Evolutionary conservation across 441 rosid genomes (phyloP).

Genomic region (Euphorbia schlechtendalii): DNA sequence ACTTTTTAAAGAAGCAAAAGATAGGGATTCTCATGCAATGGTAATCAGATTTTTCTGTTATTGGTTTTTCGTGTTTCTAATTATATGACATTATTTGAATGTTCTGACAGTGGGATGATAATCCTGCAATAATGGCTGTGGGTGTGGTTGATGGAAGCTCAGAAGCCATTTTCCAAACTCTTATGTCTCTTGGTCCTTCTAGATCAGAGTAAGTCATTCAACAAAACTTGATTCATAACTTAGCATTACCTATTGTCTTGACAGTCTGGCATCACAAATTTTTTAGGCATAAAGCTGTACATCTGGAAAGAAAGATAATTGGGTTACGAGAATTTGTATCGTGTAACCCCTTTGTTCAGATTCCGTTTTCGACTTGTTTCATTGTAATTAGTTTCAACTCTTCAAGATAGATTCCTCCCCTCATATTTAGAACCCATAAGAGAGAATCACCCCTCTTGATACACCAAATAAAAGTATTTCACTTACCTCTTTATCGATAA

Average conservation of each 20-base stretch:
- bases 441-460: too few relatives aligned
- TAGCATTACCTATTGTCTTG: too few relatives aligned
- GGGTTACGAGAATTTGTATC: too few relatives aligned
- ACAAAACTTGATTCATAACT: neutral
- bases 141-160: conserved; percentile 95
- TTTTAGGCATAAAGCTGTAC: neutral
- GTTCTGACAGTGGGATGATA: conserved; percentile 74
- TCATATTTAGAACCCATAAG: too few relatives aligned
- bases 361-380: too few relatives aligned
- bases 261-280: neutral
- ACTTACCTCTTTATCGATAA: too few relatives aligned
- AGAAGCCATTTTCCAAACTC: conserved; percentile 88
- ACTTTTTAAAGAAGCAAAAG: conserved; percentile 93
- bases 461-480: too few relatives aligned
- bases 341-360: too few relatives aligned
- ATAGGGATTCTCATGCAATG: conserved; percentile 63
- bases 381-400: too few relatives aligned
- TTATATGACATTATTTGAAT: conserved; percentile 10
- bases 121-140: conserved; percentile 98
- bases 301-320: neutral
- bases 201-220: conserved; percentile 74
- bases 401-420: too few relatives aligned
- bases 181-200: conserved; percentile 93
- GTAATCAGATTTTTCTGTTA: conserved; percentile 37
- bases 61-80: conserved; percentile 8